Conservation (phyloP, 345 rosid species). For the Noccaea bulbosa region DNA sequence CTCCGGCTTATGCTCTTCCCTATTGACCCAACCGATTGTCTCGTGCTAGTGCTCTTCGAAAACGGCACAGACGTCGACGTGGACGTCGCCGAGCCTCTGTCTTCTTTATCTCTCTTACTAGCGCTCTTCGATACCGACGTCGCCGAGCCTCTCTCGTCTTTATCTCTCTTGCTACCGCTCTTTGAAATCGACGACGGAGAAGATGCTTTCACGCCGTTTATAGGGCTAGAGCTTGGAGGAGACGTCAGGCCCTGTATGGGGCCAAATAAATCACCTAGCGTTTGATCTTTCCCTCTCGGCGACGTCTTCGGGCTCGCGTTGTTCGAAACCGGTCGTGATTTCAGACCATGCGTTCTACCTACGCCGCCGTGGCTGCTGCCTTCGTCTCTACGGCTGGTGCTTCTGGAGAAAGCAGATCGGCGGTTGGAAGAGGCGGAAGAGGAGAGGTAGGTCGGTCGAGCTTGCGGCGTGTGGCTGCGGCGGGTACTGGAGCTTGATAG, state of each 20-base stretch:
- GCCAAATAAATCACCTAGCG: conserved; percentile 35
- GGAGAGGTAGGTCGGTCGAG: conserved; percentile 50
- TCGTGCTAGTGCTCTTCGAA: conserved; percentile 47
- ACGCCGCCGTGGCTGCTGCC: conserved; percentile 35
- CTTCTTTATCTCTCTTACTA: conserved; percentile 45
- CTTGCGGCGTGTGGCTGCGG: conserved; percentile 56
- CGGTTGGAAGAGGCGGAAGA: conserved; percentile 40
- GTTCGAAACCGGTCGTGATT: conserved; percentile 41
- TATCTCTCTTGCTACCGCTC: conserved; percentile 43
- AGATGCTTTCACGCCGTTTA: conserved; percentile 20
- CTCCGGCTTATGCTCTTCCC: conserved; percentile 53
- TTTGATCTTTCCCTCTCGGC: conserved; percentile 39
- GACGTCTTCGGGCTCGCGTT: conserved; percentile 35
- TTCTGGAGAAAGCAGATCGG: conserved; percentile 30
- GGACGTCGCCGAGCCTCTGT: conserved; percentile 19
- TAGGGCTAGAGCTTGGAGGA: conserved; percentile 38
- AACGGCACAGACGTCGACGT: conserved; percentile 30
- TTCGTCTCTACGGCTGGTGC: conserved; percentile 45
- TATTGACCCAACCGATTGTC: conserved; percentile 35
- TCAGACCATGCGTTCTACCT: conserved; percentile 34
- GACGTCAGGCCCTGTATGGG: conserved; percentile 10
- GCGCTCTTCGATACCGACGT: conserved; percentile 39
- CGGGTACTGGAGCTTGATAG: conserved; percentile 44
- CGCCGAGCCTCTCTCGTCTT: conserved; percentile 21
- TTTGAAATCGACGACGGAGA: conserved; percentile 29